phyloP scores from a whole-genome alignment of 78 protist species.

The Cyanophora paradoxa region DNA sequence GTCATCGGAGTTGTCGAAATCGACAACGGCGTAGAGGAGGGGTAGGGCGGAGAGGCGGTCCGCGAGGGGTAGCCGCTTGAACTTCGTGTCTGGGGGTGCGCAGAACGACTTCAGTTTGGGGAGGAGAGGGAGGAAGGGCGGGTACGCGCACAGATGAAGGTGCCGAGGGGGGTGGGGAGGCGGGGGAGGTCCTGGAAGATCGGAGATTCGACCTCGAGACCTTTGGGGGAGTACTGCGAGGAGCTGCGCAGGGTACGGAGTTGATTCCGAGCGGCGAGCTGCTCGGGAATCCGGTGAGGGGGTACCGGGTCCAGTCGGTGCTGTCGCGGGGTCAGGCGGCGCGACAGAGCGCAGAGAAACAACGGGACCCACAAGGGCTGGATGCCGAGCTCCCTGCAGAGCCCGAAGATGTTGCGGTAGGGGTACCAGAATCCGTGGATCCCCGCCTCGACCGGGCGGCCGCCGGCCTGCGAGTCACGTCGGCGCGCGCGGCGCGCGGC shows the following conservation, averaged over 20 bases:
- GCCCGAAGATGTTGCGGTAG: slow-evolving; percentile 9
- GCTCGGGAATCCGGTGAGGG: background rate
- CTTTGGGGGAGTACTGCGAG: slow-evolving; percentile 9
- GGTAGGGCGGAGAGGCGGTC: slow-evolving; percentile 7
- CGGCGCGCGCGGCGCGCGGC: too few relatives aligned
- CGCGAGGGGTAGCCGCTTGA: background rate
- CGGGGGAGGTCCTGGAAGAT: background rate
- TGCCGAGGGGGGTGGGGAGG: too few relatives aligned
- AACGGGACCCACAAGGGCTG: background rate
- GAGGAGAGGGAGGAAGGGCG: background rate
- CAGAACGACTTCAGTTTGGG: background rate
- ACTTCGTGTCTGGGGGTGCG: background rate
- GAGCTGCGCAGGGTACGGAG: too few relatives aligned
- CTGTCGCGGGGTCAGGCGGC: background rate
- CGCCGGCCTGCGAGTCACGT: too few relatives aligned
- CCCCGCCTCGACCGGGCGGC: slow-evolving; percentile 14
- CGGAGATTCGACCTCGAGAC: slow-evolving; percentile 17
- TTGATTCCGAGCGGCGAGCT: too few relatives aligned
- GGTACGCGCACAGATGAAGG: too few relatives aligned
- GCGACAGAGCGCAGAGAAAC: background rate
- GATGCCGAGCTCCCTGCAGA: background rate
- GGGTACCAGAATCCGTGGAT: slow-evolving; percentile 14
- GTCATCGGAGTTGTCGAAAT: too few relatives aligned
- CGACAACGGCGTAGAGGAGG: background rate
- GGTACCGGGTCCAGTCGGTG: background rate